These are phyloP conservation scores for Blumeria graminis DNA, from an alignment of 2,329 filamentous ascomycete genomes.

Conservation along the genomic window DNA sequence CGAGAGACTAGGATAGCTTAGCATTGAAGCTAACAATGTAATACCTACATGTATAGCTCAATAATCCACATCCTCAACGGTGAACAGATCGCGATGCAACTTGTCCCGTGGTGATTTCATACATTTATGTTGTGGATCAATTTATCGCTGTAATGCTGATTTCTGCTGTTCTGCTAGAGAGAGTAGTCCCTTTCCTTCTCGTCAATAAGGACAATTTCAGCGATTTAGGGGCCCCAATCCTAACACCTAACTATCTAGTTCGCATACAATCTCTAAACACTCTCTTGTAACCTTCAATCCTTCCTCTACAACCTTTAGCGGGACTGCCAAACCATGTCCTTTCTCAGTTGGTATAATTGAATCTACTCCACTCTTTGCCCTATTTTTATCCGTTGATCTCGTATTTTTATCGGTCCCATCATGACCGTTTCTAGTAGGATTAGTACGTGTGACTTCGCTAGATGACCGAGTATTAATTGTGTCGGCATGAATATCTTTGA, in stretches of 20 bases:
- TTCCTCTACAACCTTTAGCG: constrained; percentile 34
- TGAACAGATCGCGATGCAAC: no score
- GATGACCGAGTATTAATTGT: constrained; percentile 3
- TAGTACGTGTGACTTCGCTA: neutral
- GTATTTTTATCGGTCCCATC: constrained; percentile 2
- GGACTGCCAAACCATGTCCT: constrained; percentile 25
- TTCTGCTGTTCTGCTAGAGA: no score
- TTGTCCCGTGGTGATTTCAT: no score
- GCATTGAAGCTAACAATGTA: no score
- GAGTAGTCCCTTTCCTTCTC: no score
- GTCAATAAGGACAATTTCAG: no score
- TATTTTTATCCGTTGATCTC: constrained; percentile 11
- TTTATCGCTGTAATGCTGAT: no score
- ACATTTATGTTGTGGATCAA: no score
- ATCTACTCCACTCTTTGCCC: constrained; percentile 2
- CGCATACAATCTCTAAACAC: constrained; percentile 24
- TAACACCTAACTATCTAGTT: constrained; percentile 6
- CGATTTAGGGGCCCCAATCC: no score
- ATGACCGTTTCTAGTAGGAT: neutral
- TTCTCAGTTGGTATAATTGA: constrained; percentile 7
- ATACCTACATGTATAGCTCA: no score
- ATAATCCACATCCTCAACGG: no score
- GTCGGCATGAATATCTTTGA: constrained; percentile 28
- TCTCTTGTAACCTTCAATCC: constrained; percentile 34
- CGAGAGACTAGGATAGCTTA: no score